Evolutionary conservation across 1,284 basidiomycete species (phyloP).

Genomic region (Fomitiporia mediterranea): DNA sequence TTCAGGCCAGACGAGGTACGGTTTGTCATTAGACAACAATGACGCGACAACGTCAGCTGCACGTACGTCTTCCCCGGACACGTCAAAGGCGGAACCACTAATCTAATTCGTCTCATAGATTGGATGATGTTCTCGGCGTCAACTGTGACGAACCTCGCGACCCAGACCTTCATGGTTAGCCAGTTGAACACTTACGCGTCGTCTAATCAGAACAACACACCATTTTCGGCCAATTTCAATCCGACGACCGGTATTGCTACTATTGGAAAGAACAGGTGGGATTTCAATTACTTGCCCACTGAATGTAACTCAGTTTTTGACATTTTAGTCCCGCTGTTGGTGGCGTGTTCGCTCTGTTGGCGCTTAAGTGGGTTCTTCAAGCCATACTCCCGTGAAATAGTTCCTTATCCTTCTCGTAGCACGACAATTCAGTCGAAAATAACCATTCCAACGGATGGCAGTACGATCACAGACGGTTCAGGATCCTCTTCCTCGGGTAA

Average conservation of each 20-base stretch:
- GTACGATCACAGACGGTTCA: constrained; percentile 11
- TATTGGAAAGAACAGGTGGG: background rate
- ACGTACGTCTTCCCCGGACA: constrained; percentile 12
- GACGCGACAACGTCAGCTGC: background rate
- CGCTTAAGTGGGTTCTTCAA: constrained; percentile 27
- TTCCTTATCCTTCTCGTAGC: background rate
- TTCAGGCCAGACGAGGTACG: background rate
- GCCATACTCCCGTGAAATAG: background rate
- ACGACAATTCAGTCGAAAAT: constrained; percentile 8
- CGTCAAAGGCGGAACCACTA: too few species aligned
- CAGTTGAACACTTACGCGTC: constrained; percentile 26
- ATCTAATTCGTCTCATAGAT: constrained; percentile 23
- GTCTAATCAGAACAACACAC: constrained; percentile 11
- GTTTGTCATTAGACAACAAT: constrained; percentile 8
- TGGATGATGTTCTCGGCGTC: constrained; percentile 38
- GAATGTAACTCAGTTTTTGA: background rate
- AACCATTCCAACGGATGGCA: constrained; percentile 4
- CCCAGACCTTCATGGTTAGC: constrained; percentile 31
- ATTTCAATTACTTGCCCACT: background rate
- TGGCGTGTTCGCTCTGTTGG: constrained; percentile 31
- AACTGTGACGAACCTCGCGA: constrained; percentile 27
- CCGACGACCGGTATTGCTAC: constrained; percentile 4
- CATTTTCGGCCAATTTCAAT: constrained; percentile 5
- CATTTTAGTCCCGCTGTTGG: constrained; percentile 32
- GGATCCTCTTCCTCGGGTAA: background rate